phyloP scores from a whole-genome alignment of 768 basidiomycete species.

The Suillus alpinus region DNA sequence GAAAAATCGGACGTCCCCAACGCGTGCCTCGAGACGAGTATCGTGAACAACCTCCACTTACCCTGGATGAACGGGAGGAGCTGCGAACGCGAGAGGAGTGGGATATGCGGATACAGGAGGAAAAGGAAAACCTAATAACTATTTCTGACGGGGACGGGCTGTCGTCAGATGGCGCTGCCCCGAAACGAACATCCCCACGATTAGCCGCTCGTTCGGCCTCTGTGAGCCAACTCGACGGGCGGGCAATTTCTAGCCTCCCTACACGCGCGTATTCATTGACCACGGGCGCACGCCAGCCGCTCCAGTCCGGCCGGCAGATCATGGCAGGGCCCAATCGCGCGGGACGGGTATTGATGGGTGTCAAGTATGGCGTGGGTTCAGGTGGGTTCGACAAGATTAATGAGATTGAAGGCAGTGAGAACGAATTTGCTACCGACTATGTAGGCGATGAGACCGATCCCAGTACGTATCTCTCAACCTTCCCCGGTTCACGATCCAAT shows the following conservation, averaged over 20 bases:
- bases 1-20: constrained; percentile 33
- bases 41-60: constrained; percentile 25
- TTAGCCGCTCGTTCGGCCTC: constrained; percentile 31
- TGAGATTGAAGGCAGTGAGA: constrained; percentile 42
- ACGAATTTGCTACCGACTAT: constrained; percentile 32
- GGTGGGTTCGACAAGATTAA: constrained; percentile 48
- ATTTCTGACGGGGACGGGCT: constrained; percentile 25
- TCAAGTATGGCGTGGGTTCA: constrained; percentile 28
- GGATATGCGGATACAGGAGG: constrained; percentile 31
- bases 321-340: constrained; percentile 44
- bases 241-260: constrained; percentile 31
- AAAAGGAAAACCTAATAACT: constrained; percentile 38
- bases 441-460: constrained; percentile 39
- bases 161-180: constrained; percentile 22
- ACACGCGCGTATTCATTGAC: constrained; percentile 31
- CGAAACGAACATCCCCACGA: constrained; percentile 24
- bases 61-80: constrained; percentile 35
- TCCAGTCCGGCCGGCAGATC: constrained; percentile 41
- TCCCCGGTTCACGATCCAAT: constrained; percentile 17
- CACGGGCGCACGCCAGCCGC: constrained; percentile 29
- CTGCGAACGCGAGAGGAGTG: constrained; percentile 28
- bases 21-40: constrained; percentile 37
- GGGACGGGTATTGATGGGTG: constrained; percentile 47
- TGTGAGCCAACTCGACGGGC: constrained; percentile 32
- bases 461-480: constrained; percentile 27